phyloP scores from a whole-genome alignment of 2,329 filamentous ascomycete species.

The Fusarium sarcochroum region DNA sequence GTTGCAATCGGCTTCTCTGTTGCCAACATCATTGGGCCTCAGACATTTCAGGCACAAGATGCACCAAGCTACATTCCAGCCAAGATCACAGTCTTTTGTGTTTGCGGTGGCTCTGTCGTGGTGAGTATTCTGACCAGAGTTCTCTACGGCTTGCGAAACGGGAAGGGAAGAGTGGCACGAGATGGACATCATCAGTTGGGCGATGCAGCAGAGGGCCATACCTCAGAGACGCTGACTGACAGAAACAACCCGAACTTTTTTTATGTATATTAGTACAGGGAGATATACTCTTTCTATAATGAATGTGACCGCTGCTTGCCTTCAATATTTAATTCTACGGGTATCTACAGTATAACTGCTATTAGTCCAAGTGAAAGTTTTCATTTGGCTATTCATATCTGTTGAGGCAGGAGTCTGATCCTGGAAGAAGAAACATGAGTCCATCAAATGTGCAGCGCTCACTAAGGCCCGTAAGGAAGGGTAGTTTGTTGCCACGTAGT shows the following conservation, averaged over 20 bases:
- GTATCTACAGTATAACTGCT: no score
- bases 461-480: no score
- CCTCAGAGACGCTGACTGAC: constrained; percentile 1
- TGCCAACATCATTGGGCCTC: constrained; percentile 16
- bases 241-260: constrained; percentile 21
- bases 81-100: constrained; percentile 17
- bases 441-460: no score
- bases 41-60: constrained; percentile 8
- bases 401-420: no score
- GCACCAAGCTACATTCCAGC: constrained; percentile 2
- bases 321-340: no score
- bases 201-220: not conserved
- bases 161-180: not conserved
- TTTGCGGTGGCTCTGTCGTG: constrained; percentile 1
- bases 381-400: no score
- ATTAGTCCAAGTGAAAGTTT: no score
- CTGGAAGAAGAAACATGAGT: no score
- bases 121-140: constrained; percentile 4
- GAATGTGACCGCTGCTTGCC: no score
- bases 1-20: constrained; percentile 13
- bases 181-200: not conserved
- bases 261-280: not conserved
- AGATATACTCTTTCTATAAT: not conserved
- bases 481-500: no score
- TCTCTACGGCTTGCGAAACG: constrained; percentile 3